These are phyloP conservation scores for Aspergillus oerlinghausenensis DNA, from an alignment of 2,329 filamentous ascomycete species.

Conservation along the genomic window DNA sequence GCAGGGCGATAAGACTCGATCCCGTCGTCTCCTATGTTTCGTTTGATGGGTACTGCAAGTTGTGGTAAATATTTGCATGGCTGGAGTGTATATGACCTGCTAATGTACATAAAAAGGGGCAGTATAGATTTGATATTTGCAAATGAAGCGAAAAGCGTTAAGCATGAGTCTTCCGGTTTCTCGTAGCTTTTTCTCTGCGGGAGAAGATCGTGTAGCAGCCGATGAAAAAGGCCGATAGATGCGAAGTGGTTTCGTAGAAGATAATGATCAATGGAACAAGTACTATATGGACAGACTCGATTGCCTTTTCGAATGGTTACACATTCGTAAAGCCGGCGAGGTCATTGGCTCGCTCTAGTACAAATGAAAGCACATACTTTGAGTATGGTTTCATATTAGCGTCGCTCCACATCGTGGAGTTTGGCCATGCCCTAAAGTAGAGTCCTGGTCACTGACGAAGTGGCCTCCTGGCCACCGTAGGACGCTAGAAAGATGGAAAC, in stretches of 20 bases:
- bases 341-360: neutral
- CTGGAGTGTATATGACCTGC: neutral
- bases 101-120: conserved; percentile 1
- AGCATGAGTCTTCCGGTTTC: neutral
- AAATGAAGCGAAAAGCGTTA: neutral
- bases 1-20: neutral
- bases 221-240: neutral
- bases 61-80: neutral
- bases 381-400: neutral
- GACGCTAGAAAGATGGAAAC: neutral
- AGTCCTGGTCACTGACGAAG: neutral
- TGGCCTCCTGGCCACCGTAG: too few relatives aligned
- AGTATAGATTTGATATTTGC: neutral
- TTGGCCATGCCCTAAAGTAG: neutral
- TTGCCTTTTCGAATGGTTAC: neutral
- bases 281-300: neutral
- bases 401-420: neutral
- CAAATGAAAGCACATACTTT: neutral
- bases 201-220: neutral
- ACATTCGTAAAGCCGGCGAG: neutral
- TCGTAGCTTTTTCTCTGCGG: neutral
- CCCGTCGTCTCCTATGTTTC: neutral
- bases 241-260: neutral
- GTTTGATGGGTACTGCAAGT: neutral
- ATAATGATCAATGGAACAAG: neutral